These are phyloP conservation scores for Cryphonectria parasitica DNA, from an alignment of 2,329 filamentous ascomycete genomes.

Conservation along the genomic window DNA sequence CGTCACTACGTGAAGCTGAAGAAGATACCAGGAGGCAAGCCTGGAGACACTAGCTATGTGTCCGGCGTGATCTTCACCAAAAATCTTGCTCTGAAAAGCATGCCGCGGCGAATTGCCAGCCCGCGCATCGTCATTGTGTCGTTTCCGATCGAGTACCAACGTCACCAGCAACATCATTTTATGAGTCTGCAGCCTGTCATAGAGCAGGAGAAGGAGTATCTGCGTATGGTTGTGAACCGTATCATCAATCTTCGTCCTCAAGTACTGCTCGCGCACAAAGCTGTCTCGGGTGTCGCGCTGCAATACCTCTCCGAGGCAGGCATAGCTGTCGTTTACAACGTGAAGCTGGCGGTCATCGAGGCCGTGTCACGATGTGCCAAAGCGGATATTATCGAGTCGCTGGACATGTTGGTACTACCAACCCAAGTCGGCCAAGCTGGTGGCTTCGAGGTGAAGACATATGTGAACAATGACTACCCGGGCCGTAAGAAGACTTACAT, in stretches of 20 bases:
- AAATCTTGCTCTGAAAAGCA: conserved; percentile 93
- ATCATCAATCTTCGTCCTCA: conserved; percentile 86
- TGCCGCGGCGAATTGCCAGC: conserved; percentile 82
- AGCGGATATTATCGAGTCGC: conserved; percentile 89
- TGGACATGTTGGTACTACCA: conserved; percentile 85
- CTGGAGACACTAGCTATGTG: conserved; percentile 92
- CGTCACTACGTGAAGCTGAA: conserved; percentile 97
- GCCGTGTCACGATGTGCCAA: conserved; percentile 92
- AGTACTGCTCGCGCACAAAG: conserved; percentile 87
- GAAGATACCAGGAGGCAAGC: conserved; percentile 88
- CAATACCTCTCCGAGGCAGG: conserved; percentile 86
- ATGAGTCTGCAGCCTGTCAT: conserved; percentile 98
- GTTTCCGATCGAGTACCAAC: conserved; percentile 94
- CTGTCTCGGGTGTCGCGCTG: conserved; percentile 87
- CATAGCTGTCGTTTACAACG: conserved; percentile 93
- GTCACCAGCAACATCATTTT: conserved; percentile 86
- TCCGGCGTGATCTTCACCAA: conserved; percentile 98
- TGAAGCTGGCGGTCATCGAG: conserved; percentile 93
- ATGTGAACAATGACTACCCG: conserved; percentile 74
- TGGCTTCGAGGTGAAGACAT: conserved; percentile 95
- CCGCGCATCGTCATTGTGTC: conserved; percentile 91
- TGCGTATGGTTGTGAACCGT: conserved; percentile 87
- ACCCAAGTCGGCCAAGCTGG: conserved; percentile 79
- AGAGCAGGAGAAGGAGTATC: conserved; percentile 91
- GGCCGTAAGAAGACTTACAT: conserved; percentile 92